Evolutionary conservation across 2,329 filamentous ascomycete species (phyloP).

Genomic region (Rhexocercosporidium sp.): DNA sequence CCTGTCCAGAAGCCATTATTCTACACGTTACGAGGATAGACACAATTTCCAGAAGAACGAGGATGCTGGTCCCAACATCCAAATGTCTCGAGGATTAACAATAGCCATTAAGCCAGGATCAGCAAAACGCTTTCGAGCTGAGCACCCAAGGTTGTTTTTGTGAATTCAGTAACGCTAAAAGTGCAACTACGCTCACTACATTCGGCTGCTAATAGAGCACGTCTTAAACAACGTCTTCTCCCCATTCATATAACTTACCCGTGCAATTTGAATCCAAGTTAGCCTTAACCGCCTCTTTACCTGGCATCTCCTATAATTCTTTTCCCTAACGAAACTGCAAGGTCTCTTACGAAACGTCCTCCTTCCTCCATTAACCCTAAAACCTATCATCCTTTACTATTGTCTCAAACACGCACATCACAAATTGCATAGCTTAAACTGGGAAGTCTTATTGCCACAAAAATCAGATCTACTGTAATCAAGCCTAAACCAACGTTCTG

Average conservation of each 20-base stretch:
- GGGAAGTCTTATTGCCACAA: not conserved
- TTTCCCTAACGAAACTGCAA: not conserved
- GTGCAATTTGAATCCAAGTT: not conserved
- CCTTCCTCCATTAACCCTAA: not conserved
- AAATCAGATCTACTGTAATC: not conserved
- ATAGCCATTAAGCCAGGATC: not conserved
- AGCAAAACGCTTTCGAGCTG: not conserved
- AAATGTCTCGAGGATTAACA: not conserved
- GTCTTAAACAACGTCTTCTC: not conserved
- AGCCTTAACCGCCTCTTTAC: not conserved
- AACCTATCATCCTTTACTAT: not conserved
- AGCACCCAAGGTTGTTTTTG: not conserved
- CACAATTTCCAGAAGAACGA: not conserved
- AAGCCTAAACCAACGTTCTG: not conserved
- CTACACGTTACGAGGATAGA: not conserved
- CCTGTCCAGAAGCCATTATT: constrained; percentile 8
- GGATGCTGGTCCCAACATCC: not conserved
- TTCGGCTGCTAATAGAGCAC: too few relatives aligned
- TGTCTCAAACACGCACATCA: not conserved
- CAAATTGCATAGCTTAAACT: not conserved
- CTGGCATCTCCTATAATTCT: not conserved
- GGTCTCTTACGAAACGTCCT: not conserved
- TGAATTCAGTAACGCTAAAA: not conserved
- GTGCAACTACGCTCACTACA: too few relatives aligned
- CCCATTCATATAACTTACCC: not conserved